Base-by-base conservation (phyloP, 805 yeast species). In the Tetrapisispora namnaoensis region DNA sequence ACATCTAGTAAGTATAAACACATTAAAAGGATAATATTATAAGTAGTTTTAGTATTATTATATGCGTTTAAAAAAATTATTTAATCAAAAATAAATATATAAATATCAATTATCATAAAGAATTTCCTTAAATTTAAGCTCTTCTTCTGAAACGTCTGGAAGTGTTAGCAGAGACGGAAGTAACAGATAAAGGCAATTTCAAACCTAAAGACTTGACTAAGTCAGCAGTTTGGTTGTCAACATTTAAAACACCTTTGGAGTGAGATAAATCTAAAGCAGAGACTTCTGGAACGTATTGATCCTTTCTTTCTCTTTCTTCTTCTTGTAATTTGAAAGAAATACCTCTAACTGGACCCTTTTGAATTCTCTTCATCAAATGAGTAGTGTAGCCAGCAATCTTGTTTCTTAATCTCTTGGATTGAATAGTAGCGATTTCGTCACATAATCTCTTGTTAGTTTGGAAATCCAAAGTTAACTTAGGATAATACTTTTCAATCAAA, bases 371-470 rank as follows among this genome's bases (percentile, higher is more conserved):
- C 99, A 93, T 95, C 77, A 93, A 84, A 78, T 93, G 99, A 71
- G 99, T 93, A 77, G 99, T 93, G 96, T 91, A 93, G 76, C 99
- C 99, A 74, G 99, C 99, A 70, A 93, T 95, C 88, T 93, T 93
- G 93, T 93, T 93, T 83, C 99, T 93, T 77, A 93, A 86, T 80
- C 99, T 88, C 86, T 93, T 93, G 70, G 99, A 88, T 77, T 91
- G 97, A 73, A 93, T 95, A 75, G 86, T 90, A 65, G 99, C 99
- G 69, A 93, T 90, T 78, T 95, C 96, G 70, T 88, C 85, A 69
- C 96, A 85, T 74, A 95, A 83, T 82, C 99, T 91, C 85, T 93
- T 93, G 96, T 93, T 93, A 86, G 95, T 88, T 83, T 93, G 97
- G 76, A 93, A 93, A 78, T 93, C 99, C 79, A 87, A 78, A 68